Conservation (phyloP, 2,329 filamentous ascomycete genomes). For the Verticillium alfalfae region DNA sequence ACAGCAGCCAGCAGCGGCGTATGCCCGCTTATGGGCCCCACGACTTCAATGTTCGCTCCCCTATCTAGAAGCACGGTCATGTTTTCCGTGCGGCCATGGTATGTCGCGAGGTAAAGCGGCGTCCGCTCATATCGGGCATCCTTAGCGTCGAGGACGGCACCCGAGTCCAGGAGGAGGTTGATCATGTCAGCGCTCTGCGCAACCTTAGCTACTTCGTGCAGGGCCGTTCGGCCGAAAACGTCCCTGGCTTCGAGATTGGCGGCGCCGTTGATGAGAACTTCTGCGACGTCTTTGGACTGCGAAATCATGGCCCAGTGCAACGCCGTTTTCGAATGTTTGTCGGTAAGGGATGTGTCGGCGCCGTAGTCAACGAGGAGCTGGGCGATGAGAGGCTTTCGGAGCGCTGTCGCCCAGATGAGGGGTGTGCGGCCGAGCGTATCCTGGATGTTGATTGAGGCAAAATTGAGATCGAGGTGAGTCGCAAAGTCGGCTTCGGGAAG, state of each 20-base stretch:
- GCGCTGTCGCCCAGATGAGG: neutral
- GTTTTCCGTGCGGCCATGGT: neutral
- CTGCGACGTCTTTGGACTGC: neutral
- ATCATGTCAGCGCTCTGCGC: neutral
- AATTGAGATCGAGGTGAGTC: neutral
- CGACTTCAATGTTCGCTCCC: neutral
- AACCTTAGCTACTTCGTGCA: neutral
- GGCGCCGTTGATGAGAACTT: slow-evolving; percentile 4
- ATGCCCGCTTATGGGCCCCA: neutral
- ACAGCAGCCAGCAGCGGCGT: neutral
- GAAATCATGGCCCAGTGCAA: neutral
- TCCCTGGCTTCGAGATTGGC: slow-evolving; percentile 17
- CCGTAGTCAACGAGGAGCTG: neutral
- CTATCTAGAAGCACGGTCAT: neutral
- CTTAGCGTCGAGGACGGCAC: neutral
- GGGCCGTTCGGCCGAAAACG: slow-evolving; percentile 16
- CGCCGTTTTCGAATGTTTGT: neutral
- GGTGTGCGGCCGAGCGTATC: neutral
- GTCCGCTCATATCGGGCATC: neutral
- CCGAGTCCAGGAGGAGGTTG: neutral
- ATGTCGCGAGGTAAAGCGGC: neutral
- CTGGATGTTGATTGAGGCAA: neutral
- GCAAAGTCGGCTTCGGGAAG: neutral
- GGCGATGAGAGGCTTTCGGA: neutral
- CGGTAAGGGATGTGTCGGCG: neutral